A percentile compares a stretch with the other conserved stretches of the same genome.
These are phyloP conservation scores for Spathaspora jeffriesii DNA, from an alignment of 1,139 yeast species.

Conservation along the genomic window DNA sequence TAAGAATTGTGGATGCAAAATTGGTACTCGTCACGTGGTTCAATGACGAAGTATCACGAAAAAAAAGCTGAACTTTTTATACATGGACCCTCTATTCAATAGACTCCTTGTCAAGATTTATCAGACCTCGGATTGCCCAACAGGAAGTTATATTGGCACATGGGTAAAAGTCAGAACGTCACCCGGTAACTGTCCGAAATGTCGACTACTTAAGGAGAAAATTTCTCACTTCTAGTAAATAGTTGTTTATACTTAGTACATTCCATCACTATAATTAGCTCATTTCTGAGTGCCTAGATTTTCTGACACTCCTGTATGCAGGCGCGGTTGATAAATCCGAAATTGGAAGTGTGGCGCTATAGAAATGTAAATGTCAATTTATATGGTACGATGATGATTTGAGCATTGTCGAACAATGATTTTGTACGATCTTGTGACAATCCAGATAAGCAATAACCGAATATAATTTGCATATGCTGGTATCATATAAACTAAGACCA, in stretches of 20 bases:
- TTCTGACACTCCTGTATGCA: background rate
- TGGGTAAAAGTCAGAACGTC: too few species aligned
- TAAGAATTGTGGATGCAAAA: conserved; percentile 1
- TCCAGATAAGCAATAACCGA: background rate
- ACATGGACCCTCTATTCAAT: too few species aligned
- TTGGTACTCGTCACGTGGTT: conserved; percentile 2
- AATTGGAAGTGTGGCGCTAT: background rate
- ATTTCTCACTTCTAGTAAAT: too few species aligned
- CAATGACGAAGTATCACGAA: background rate
- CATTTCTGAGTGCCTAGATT: too few species aligned
- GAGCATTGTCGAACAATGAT: background rate
- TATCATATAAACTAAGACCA: background rate
- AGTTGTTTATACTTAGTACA: too few species aligned
- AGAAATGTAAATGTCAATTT: too few species aligned
- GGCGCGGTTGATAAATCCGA: background rate
- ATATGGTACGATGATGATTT: background rate
- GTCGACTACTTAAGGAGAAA: too few species aligned
- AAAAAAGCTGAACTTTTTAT: background rate
- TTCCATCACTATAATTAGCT: too few species aligned
- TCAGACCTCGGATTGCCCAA: too few species aligned
- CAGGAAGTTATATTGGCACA: too few species aligned
- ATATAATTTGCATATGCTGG: background rate
- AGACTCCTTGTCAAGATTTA: too few species aligned
- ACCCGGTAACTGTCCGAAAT: too few species aligned
- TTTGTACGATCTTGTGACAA: background rate